Base-by-base conservation (phyloP, 257 asterid genomes). In the Oldenlandia corymbosa region DNA sequence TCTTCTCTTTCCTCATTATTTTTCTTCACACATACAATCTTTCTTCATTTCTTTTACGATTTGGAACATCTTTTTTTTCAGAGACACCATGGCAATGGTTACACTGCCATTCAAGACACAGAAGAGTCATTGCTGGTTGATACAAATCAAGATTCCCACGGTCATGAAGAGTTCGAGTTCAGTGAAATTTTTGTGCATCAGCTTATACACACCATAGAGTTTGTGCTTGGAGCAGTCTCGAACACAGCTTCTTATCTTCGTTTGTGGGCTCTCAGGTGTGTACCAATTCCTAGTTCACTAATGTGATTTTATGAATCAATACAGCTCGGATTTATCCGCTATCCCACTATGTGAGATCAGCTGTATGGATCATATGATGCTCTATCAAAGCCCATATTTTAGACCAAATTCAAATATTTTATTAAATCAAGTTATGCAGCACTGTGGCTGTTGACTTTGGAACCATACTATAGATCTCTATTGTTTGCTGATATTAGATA, bases 231-330 rank as follows among this genome's bases (percentile, higher is more conserved):
- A 51, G 99, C 99, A 50, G 99, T 93, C 70, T 93, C 99, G 58
- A 90, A 93, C 76, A 90, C 99, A 23, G 99, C 99, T 75, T 93
- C 97, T 12, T 93, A 93, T 83, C 99, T 93, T 73, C 99, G 97
- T 72, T 76, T 93, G 71, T 93, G 99, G 99, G 99, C 99, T 60
- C 97, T 93, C 75, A 93, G 99, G 99, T 93, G n/a, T n/a, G n/a
- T n/a, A n/a, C n/a, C n/a, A n/a, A n/a, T n/a, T n/a, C n/a, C n/a
- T n/a, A n/a, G n/a, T n/a, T n/a, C n/a, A n/a, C n/a, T n/a, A n/a
- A n/a, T n/a, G n/a, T n/a, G n/a, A n/a, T n/a, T n/a, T n/a, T n/a
- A n/a, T n/a, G n/a, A n/a, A n/a, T n/a, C n/a, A n/a, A n/a, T n/a
- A n/a, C n/a, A n/a, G n/a, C n/a, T n/a, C n/a, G n/a, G n/a, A n/a